Conservation (phyloP, 2,329 filamentous ascomycete genomes). For the Cryphonectria naterciae region DNA sequence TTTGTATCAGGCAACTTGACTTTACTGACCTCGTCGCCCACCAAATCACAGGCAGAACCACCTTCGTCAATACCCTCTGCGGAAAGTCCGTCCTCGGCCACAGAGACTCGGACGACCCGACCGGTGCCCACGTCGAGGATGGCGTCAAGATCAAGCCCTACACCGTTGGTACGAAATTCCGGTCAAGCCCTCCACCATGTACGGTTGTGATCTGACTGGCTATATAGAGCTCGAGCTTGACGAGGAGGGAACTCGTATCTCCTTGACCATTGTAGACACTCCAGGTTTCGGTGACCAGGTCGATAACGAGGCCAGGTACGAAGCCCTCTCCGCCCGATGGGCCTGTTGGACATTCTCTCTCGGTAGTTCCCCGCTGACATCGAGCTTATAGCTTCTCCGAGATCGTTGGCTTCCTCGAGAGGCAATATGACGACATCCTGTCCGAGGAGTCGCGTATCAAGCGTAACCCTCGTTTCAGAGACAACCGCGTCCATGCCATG, state of each 20-base stretch:
- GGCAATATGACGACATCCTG: slow-evolving; percentile 99
- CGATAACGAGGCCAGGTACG: slow-evolving; percentile 95
- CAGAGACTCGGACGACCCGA: slow-evolving; percentile 91
- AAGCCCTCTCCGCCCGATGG: not conserved
- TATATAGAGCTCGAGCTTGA: slow-evolving; percentile 85
- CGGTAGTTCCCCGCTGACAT: not conserved
- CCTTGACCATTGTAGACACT: slow-evolving; percentile 96
- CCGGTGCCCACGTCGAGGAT: slow-evolving; percentile 88
- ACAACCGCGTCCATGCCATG: slow-evolving; percentile 97
- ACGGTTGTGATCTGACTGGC: slow-evolving; percentile 34
- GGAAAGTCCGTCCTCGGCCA: slow-evolving; percentile 87
- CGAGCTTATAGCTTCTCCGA: slow-evolving; percentile 76
- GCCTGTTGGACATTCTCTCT: not conserved
- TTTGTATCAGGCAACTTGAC: slow-evolving; percentile 24
- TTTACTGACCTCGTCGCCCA: slow-evolving; percentile 24
- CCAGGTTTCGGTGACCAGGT: slow-evolving; percentile 98
- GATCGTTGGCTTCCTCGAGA: slow-evolving; percentile 97
- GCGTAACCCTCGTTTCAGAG: slow-evolving; percentile 99
- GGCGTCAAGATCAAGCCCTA: slow-evolving; percentile 98
- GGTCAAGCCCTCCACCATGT: not conserved
- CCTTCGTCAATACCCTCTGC: slow-evolving; percentile 99
- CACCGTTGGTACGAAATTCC: slow-evolving; percentile 77
- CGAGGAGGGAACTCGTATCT: slow-evolving; percentile 97
- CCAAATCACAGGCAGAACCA: slow-evolving; percentile 76
- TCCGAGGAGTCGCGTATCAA: slow-evolving; percentile 99